Conservation (phyloP, 306 rosid genomes). For the Inga leiocalycina region DNA sequence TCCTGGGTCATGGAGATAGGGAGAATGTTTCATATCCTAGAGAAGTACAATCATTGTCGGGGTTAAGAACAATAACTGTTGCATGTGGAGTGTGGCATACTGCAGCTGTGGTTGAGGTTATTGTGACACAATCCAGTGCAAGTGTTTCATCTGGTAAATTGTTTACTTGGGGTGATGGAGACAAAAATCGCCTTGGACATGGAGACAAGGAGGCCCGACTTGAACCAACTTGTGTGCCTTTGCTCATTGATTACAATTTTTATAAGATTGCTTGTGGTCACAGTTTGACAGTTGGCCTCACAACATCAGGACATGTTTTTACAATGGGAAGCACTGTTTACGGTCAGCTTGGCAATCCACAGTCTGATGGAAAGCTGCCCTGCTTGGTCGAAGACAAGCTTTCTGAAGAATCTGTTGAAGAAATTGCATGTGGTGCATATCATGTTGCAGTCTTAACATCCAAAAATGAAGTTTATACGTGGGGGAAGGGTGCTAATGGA, state of each 20-base stretch:
- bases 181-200: slow-evolving; percentile 93
- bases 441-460: slow-evolving; percentile 89
- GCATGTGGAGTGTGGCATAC: slow-evolving; percentile 99
- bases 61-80: slow-evolving; percentile 84
- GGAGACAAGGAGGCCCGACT: slow-evolving; percentile 96
- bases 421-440: slow-evolving; percentile 96
- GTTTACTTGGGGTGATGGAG: slow-evolving; percentile 99
- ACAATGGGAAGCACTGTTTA: slow-evolving; percentile 97
- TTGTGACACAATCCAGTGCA: slow-evolving; percentile 79
- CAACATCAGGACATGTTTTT: slow-evolving; percentile 83
- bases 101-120: slow-evolving; percentile 96
- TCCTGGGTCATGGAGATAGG: slow-evolving; percentile 90
- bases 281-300: slow-evolving; percentile 89
- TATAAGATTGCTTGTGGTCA: slow-evolving; percentile 94
- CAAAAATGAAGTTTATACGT: slow-evolving; percentile 93
- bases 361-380: slow-evolving; percentile 86
- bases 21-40: slow-evolving; percentile 75
- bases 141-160: slow-evolving; percentile 81
- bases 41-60: slow-evolving; percentile 87
- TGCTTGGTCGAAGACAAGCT: slow-evolving; percentile 84
- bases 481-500: slow-evolving; percentile 99
- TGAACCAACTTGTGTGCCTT: slow-evolving; percentile 87
- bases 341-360: slow-evolving; percentile 97
- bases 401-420: slow-evolving; percentile 70
- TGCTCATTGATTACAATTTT: slow-evolving; percentile 85